These are phyloP conservation scores for Nicotiana obtusifolia DNA, from an alignment of 257 asterid genomes.

Conservation along the genomic window DNA sequence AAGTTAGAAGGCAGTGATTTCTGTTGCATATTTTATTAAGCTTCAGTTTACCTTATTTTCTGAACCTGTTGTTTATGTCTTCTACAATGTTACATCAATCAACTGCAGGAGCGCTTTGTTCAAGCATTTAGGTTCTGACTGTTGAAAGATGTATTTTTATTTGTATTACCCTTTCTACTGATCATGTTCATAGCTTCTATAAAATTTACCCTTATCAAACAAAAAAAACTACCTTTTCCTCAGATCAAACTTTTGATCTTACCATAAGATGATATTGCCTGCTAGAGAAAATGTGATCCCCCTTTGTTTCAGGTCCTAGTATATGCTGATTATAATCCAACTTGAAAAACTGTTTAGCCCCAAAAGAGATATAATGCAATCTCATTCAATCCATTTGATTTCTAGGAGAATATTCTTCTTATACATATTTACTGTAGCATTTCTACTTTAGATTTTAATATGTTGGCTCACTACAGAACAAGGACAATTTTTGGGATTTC, in stretches of 20 bases:
- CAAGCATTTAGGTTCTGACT: background rate
- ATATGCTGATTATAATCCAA: background rate
- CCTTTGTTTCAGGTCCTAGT: background rate
- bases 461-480: slow-evolving; percentile 34
- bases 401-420: background rate
- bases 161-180: too few relatives aligned
- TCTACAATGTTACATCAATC: background rate
- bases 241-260: background rate
- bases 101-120: background rate
- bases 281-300: background rate
- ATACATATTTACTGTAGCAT: slow-evolving; percentile 3
- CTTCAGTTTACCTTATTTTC: background rate
- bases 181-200: too few relatives aligned
- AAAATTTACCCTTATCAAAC: too few relatives aligned
- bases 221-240: background rate
- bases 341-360: background rate
- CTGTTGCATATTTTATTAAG: background rate
- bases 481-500: slow-evolving; percentile 71
- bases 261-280: background rate
- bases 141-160: too few relatives aligned
- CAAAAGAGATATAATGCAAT: background rate
- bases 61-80: background rate
- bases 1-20: background rate
- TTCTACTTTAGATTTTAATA: background rate
- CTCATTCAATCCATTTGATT: slow-evolving; percentile 8